Conservation (phyloP, 768 basidiomycete species). For the Auriscalpium orientale region DNA sequence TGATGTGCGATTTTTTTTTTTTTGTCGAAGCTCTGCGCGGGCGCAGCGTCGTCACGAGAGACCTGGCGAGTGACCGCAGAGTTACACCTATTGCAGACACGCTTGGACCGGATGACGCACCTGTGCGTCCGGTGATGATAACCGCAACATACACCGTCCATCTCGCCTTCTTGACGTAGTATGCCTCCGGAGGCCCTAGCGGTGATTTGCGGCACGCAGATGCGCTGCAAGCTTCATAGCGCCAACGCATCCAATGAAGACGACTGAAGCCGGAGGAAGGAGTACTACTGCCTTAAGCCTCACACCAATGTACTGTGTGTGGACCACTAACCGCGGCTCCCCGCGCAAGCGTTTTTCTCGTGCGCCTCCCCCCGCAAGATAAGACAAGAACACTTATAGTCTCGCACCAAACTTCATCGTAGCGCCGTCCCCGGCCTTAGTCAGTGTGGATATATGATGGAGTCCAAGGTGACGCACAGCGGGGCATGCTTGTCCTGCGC, state of each 20-base stretch:
- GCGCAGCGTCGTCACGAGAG: constrained; percentile 85
- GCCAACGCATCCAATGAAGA: constrained; percentile 91
- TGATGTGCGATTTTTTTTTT: constrained; percentile 79
- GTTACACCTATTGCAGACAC: neutral
- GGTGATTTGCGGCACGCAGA: constrained; percentile 81
- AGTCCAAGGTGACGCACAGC: constrained; percentile 47
- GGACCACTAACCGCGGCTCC: constrained; percentile 76
- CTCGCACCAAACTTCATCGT: constrained; percentile 76
- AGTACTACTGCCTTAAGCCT: constrained; percentile 22
- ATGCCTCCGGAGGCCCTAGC: constrained; percentile 86
- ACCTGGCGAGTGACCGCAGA: too few species aligned
- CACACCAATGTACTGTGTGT: neutral
- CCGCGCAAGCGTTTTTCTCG: constrained; percentile 95
- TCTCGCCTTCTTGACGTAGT: constrained; percentile 78
- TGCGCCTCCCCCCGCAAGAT: constrained; percentile 93
- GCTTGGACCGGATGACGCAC: constrained; percentile 34
- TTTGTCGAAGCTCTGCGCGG: constrained; percentile 81
- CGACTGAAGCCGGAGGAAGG: constrained; percentile 63
- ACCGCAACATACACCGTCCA: constrained; percentile 97
- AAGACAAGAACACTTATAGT: constrained; percentile 73
- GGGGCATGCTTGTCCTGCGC: constrained; percentile 81
- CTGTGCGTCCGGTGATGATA: constrained; percentile 89
- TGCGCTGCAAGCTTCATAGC: constrained; percentile 86
- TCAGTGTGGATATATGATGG: neutral
- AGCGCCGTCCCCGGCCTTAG: constrained; percentile 39